Conservation (phyloP, 768 basidiomycete genomes). For the Kwoniella mangroviensis region DNA sequence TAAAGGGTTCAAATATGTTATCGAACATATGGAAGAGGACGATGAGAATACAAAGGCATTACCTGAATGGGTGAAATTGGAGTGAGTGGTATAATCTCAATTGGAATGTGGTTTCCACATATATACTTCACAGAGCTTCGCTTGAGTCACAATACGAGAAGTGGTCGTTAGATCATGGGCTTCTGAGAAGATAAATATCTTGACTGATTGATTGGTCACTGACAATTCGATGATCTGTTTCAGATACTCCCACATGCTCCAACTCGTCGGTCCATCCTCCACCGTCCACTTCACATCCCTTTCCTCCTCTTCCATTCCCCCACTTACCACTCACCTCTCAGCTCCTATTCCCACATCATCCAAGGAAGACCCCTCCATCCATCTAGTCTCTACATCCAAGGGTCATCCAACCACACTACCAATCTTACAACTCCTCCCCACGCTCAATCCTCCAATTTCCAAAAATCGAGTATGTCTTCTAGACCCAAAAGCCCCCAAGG, state of each 20-base stretch:
- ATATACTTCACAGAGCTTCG: no score
- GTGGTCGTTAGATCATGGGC: no score
- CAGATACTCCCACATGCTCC: constrained; percentile 76
- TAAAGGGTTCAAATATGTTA: constrained; percentile 64
- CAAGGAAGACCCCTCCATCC: background rate
- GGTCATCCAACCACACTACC: constrained; percentile 60
- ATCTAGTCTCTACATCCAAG: constrained; percentile 29
- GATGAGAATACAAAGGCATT: constrained; percentile 74
- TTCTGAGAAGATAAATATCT: no score
- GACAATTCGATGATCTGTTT: no score
- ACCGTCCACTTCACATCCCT: constrained; percentile 84
- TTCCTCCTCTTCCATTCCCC: constrained; percentile 69
- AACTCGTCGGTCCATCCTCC: constrained; percentile 69
- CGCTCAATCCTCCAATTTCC: constrained; percentile 63
- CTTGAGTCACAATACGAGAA: no score
- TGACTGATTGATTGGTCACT: no score
- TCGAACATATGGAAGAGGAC: constrained; percentile 73
- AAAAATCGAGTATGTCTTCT: constrained; percentile 80
- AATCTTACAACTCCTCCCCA: constrained; percentile 60
- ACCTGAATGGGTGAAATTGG: constrained; percentile 82
- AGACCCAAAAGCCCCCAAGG: constrained; percentile 81
- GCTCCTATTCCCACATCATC: constrained; percentile 36
- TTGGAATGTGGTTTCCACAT: background rate
- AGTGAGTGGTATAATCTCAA: constrained; percentile 65
- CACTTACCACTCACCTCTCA: constrained; percentile 61